Percentiles rank a stretch among this genome's conserved stretches.
Evolutionary conservation across 345 rosid genomes (phyloP).

Genomic region (Brassica rapa): DNA sequence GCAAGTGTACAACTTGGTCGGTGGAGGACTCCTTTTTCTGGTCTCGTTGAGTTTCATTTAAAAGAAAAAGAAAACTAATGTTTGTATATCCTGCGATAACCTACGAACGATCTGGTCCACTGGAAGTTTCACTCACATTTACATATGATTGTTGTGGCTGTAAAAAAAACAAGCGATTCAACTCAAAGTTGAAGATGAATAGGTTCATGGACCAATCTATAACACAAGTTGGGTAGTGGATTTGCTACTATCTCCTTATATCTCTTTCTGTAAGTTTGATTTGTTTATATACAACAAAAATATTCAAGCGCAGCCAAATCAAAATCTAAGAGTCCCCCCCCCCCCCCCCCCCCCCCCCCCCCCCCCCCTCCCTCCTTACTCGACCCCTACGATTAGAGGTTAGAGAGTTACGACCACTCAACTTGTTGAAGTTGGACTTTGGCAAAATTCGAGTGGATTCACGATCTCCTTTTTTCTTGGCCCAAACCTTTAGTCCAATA

Average conservation of each 20-base stretch:
- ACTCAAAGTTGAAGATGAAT: conserved; percentile 8
- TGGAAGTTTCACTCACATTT: conserved; percentile 8
- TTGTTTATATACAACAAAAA: not conserved
- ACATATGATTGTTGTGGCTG: conserved; percentile 3
- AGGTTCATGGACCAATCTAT: conserved; percentile 31
- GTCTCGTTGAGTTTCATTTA: conserved; percentile 1
- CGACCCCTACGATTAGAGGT: not conserved
- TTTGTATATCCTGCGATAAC: not conserved
- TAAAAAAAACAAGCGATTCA: conserved; percentile 10
- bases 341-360: not conserved
- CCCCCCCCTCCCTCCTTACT: not conserved
- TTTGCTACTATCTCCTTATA: conserved; percentile 19
- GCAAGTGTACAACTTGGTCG: conserved; percentile 26
- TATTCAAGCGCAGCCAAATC: not conserved
- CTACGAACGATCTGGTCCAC: not conserved
- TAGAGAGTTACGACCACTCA: not conserved
- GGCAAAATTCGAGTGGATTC: not conserved
- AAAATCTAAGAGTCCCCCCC: not conserved
- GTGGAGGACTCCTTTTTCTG: not conserved
- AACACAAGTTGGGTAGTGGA: conserved; percentile 22
- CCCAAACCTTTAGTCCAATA: not conserved
- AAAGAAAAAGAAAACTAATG: not conserved
- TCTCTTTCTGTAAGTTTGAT: conserved; percentile 10
- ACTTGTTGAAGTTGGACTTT: not conserved
- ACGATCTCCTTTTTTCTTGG: not conserved